phyloP scores from a whole-genome alignment of 176 grass and related monocot species.

The Elaeis guineensis region DNA sequence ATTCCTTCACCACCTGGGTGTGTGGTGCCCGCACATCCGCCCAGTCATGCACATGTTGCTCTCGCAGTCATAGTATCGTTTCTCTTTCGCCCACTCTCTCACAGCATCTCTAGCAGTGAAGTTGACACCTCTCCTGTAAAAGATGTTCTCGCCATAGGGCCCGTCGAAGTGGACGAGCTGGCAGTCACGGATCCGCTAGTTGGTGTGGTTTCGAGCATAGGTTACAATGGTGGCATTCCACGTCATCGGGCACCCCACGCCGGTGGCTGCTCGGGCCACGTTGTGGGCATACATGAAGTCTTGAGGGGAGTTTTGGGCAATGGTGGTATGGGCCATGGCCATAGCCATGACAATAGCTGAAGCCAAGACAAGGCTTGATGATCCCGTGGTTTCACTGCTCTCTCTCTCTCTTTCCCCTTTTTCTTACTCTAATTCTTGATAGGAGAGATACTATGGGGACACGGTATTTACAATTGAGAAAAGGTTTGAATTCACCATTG shows the following conservation, averaged over 20 bases:
- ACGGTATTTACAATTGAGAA: no score
- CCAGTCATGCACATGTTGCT: slow-evolving; percentile 19
- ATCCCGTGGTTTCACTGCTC: neutral
- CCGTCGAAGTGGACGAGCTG: slow-evolving; percentile 22
- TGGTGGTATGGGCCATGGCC: no score
- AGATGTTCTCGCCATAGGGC: slow-evolving; percentile 37
- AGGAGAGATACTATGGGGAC: neutral
- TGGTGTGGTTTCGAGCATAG: slow-evolving; percentile 15
- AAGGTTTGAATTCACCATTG: no score
- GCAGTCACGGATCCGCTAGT: slow-evolving; percentile 16
- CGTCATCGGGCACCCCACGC: slow-evolving; percentile 6
- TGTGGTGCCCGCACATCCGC: slow-evolving; percentile 35
- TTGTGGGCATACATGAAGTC: slow-evolving; percentile 25
- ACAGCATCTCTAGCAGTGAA: slow-evolving; percentile 13
- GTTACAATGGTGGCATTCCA: slow-evolving; percentile 17
- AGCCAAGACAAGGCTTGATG: neutral
- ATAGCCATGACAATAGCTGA: neutral
- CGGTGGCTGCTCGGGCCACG: neutral
- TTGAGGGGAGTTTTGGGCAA: neutral
- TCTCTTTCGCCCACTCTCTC: slow-evolving; percentile 16
- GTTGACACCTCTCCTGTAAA: neutral
- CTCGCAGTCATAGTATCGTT: slow-evolving; percentile 19
- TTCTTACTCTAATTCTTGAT: neutral
- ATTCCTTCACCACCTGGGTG: no score
- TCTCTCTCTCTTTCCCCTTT: neutral